Evolutionary conservation across 1,139 yeast species (phyloP), one percentile per base, ranked within the genome.

Genomic region (Ogataea hybrid): DNA sequence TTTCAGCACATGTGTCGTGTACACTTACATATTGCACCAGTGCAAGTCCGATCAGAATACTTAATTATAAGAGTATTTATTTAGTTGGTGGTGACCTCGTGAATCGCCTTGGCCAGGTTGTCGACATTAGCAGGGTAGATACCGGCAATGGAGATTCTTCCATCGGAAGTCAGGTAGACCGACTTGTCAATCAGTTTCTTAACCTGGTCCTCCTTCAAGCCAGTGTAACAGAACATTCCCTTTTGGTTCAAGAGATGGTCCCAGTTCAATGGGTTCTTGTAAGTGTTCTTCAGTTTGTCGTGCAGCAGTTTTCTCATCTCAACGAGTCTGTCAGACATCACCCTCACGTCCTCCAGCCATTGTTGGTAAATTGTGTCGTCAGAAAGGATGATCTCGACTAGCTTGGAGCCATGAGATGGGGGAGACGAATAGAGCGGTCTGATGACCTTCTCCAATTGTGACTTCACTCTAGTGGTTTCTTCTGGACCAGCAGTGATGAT

Each of bases 211-310:
- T 80, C 69, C 25, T 69, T 64, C 52, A 92, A 75, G 10, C 97
- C 96, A 32, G 97, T 90, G 71, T 76, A 92, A 44, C 90, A 87
- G 67, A 92, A 92, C 97, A 92, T 92, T 60, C 98, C 98, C 64
- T 94, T 85, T 68, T 92, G 97, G 60, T 81, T 74, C 50, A 83
- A 72, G 62, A 92, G 75, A 63, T 87, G 96, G 47, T 82, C 84
- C 97, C 97, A 92, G 61, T 78, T 75, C 61, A 81, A 81, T 25
- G 73, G 71, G 27, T 79, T 73, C 51, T 70, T 69, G 42, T 50
- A 48, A 48, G 70, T 52, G 57, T 70, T 70, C 65, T 75, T 79
- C 60, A 77, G 71, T 52, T 70, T 75, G 46, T 80, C 77, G 61
- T 71, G 73, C 58, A 84, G 74, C 49, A 80, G 70, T 44, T 75